Evolutionary conservation across 352 stramenopile species (phyloP), one percentile per base, ranked within the genome.

Genomic region (Phytophthora cryptogea): DNA sequence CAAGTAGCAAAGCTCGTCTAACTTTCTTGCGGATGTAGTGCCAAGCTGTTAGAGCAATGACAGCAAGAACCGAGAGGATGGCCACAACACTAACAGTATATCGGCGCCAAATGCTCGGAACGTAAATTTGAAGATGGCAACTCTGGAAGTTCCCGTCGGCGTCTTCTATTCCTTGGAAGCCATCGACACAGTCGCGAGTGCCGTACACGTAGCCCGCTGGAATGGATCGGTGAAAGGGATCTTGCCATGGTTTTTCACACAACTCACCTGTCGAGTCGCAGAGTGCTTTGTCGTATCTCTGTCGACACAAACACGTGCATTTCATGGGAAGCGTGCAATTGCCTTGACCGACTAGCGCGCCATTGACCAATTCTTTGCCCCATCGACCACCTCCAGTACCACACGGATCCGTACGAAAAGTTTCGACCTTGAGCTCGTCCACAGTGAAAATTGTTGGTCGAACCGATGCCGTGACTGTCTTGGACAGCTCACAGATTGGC

Each of bases 91-190:
- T 91, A 23, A 86, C 74, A 2, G 87, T 93, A 61, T 97, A 92
- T 5, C 86, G 66, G 32, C 96, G 85, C 57, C 88, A 95, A 8
- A 66, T 56, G 3, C 78, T 91, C 4, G 97, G 96, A 49, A 96
- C 86, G 69, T 98, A 98, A 49, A 99, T 98, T 61, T 88, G 83
- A 27, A 99, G 62, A 72, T 99, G 96, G 63, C 97, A 99, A 43
- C 80, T 98, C 23, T 82, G 60, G 58, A 98, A 98, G 20, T 85
- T 68, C 16, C 96, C 94, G 17, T 96, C 50, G 8, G 66, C 73
- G 57, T 98, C 90, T 39, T 96, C 80, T 32, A 97, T 71, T 4
- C 96, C 96, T 66, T 99, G 90, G 62, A 97, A 99, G 2, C 97
- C 96, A 51, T 95, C 90, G 5, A 81, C 80, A 55, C 96, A 99